These are phyloP conservation scores for Pseudogymnoascus sp. DNA, from an alignment of 2,329 filamentous ascomycete genomes.

Conservation along the genomic window DNA sequence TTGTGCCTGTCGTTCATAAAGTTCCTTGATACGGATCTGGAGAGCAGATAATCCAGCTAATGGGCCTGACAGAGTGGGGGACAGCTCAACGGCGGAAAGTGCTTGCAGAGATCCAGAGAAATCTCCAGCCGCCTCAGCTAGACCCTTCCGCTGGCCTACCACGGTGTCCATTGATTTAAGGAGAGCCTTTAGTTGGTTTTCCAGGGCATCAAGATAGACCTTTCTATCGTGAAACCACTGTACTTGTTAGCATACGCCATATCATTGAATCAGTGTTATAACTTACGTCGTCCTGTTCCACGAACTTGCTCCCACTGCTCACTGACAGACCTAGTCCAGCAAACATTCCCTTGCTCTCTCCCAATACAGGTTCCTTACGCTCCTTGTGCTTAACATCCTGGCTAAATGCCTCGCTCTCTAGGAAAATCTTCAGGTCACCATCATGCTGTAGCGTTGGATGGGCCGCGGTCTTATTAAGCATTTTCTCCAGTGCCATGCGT, in stretches of 20 bases:
- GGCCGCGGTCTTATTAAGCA: conserved; percentile 90
- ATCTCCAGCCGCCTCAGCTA: conserved; percentile 87
- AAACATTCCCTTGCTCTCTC: conserved; percentile 89
- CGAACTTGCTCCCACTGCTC: conserved; percentile 75
- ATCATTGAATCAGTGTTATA: background rate
- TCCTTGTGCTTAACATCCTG: conserved; percentile 98
- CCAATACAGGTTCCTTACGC: conserved; percentile 73
- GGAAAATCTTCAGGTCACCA: conserved; percentile 85
- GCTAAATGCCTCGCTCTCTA: conserved; percentile 94
- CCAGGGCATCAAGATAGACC: conserved; percentile 87
- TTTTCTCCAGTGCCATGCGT: conserved; percentile 85
- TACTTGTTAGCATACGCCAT: conserved; percentile 18
- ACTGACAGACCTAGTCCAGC: conserved; percentile 74
- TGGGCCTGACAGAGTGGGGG: conserved; percentile 76
- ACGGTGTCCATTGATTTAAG: conserved; percentile 93
- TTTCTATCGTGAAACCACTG: conserved; percentile 97
- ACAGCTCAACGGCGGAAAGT: conserved; percentile 85
- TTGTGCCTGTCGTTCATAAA: conserved; percentile 94
- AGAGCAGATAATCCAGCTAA: conserved; percentile 87
- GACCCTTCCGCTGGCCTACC: conserved; percentile 81
- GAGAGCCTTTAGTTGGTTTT: conserved; percentile 81
- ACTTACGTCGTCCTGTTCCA: conserved; percentile 90
- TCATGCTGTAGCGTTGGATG: conserved; percentile 91
- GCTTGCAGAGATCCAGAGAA: conserved; percentile 91
- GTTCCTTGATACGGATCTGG: conserved; percentile 85